Evolutionary conservation across 1,139 yeast genomes (phyloP).

Genomic region (Saccharomyces pastorianus): DNA sequence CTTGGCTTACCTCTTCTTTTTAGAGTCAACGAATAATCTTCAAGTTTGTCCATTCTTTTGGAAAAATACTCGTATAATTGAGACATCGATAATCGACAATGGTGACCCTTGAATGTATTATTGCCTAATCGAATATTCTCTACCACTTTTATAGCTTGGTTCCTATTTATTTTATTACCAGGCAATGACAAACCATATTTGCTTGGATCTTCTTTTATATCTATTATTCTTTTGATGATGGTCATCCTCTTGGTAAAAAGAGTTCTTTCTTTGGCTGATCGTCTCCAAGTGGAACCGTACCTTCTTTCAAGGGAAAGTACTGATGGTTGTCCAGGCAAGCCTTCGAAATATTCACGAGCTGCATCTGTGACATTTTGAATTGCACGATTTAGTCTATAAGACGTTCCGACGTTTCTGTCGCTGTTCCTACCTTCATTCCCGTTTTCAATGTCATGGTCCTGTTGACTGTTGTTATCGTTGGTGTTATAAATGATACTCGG

Average conservation of each 20-base stretch:
- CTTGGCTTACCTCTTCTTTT: slow-evolving; percentile 16
- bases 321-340: slow-evolving; percentile 26
- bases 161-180: slow-evolving; percentile 10
- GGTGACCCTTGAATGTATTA: slow-evolving; percentile 17
- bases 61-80: slow-evolving; percentile 25
- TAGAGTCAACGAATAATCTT: slow-evolving; percentile 21
- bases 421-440: no score
- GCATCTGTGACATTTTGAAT: slow-evolving; percentile 22
- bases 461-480: no score
- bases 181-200: slow-evolving; percentile 15
- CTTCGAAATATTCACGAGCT: slow-evolving; percentile 27
- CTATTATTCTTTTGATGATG: slow-evolving; percentile 21
- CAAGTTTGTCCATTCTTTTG: slow-evolving; percentile 18
- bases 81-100: slow-evolving; percentile 18
- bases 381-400: slow-evolving; percentile 22
- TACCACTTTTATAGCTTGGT: slow-evolving; percentile 21
- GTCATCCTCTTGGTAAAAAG: slow-evolving; percentile 26
- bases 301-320: slow-evolving; percentile 23
- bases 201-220: slow-evolving; percentile 17
- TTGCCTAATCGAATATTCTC: slow-evolving; percentile 27
- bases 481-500: no score
- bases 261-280: slow-evolving; percentile 22
- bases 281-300: slow-evolving; percentile 27
- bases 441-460: no score
- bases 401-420: background rate